These are phyloP conservation scores for Chlamydomonas sp. DNA, from an alignment of 139 green algal genomes.

Conservation along the genomic window DNA sequence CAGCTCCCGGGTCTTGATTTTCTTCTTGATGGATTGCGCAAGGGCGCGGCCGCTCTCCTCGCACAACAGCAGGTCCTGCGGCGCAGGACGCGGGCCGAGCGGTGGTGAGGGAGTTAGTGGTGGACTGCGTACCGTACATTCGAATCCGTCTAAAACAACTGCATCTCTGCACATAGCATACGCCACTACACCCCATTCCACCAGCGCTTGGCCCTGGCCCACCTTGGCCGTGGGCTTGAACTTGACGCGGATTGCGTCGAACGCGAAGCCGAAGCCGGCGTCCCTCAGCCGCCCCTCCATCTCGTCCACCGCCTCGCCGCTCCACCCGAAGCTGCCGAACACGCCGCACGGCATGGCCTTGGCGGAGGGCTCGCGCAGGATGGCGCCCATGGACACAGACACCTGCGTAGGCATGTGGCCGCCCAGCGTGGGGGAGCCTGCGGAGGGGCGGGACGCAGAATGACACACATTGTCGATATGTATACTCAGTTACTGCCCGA, in stretches of 20 bases:
- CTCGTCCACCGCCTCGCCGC: constrained; percentile 91
- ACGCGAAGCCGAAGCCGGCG: constrained; percentile 90
- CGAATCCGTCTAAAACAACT: neutral
- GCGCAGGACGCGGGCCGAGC: neutral
- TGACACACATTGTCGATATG: neutral
- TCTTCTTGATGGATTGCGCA: constrained; percentile 78
- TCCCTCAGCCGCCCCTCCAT: constrained; percentile 82
- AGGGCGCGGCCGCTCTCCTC: constrained; percentile 93
- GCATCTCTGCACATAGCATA: neutral
- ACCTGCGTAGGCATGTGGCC: constrained; percentile 96
- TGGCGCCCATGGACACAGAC: constrained; percentile 77
- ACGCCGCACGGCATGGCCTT: constrained; percentile 87
- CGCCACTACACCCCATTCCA: neutral
- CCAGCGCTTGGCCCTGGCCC: constrained; percentile 19
- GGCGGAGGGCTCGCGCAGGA: constrained; percentile 75
- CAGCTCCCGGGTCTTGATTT: constrained; percentile 41
- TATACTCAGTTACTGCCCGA: no score
- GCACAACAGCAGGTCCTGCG: constrained; percentile 79
- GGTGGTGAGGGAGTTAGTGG: neutral
- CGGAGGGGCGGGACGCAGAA: neutral
- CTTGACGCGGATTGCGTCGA: constrained; percentile 93
- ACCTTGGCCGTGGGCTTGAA: constrained; percentile 90
- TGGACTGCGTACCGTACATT: neutral
- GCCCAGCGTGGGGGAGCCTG: constrained; percentile 90
- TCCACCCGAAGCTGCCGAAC: constrained; percentile 98